These are phyloP conservation scores for Microsporum canis DNA, from an alignment of 2,329 filamentous ascomycete species.

Conservation along the genomic window DNA sequence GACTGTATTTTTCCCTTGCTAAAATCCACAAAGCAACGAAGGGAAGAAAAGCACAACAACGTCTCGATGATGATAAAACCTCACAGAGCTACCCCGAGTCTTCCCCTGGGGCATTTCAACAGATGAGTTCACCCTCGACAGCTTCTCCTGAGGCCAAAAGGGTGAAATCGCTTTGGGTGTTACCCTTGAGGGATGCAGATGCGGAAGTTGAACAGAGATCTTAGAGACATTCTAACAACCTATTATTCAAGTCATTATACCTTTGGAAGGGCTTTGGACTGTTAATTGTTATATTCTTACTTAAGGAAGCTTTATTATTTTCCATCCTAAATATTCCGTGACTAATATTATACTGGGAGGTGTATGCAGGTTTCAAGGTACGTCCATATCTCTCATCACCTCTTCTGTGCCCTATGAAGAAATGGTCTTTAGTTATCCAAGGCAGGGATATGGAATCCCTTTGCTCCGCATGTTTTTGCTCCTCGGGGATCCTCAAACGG, in stretches of 20 bases:
- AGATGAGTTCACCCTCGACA: slow-evolving; percentile 27
- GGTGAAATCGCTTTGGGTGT: slow-evolving; percentile 26
- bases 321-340: background rate
- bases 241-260: too few species aligned
- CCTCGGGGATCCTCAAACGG: slow-evolving; percentile 15
- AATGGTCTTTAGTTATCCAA: background rate
- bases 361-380: background rate
- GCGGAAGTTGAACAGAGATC: slow-evolving; percentile 39
- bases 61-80: slow-evolving; percentile 33
- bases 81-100: slow-evolving; percentile 23
- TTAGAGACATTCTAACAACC: slow-evolving; percentile 25
- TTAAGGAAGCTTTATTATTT: background rate
- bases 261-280: too few species aligned
- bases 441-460: background rate
- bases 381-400: background rate
- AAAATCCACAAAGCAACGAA: background rate
- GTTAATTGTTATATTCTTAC: too few species aligned
- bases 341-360: too few species aligned
- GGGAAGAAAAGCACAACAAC: background rate
- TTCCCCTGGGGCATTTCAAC: slow-evolving; percentile 25
- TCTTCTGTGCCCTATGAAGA: background rate
- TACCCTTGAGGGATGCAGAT: slow-evolving; percentile 19
- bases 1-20: slow-evolving; percentile 1
- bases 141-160: slow-evolving; percentile 19
- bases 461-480: slow-evolving; percentile 15